These are phyloP conservation scores for Lactarius hengduanensis DNA, from an alignment of 768 basidiomycete species.

Conservation along the genomic window DNA sequence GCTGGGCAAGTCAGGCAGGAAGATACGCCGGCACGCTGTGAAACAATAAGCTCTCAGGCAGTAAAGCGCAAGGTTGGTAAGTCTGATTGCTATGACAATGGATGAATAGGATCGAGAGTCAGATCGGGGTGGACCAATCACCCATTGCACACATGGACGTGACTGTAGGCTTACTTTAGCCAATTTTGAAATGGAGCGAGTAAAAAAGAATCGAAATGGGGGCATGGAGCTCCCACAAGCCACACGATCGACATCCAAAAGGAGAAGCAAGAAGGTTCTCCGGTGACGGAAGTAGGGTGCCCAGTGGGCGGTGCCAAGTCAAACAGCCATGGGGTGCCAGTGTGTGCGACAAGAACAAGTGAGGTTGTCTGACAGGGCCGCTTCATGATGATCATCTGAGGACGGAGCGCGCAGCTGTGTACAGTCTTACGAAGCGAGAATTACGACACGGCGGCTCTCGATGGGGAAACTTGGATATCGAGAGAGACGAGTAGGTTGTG, in stretches of 20 bases:
- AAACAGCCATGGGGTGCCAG: conserved; percentile 9
- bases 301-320: conserved; percentile 10
- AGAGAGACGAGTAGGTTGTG: neutral
- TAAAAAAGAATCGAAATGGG: conserved; percentile 10
- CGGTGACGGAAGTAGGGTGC: conserved; percentile 10
- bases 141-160: neutral
- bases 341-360: neutral
- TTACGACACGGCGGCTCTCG: conserved; percentile 11
- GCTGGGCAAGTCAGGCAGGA: conserved; percentile 13
- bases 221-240: conserved; percentile 5
- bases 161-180: neutral
- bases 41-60: conserved; percentile 3
- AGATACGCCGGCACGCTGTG: conserved; percentile 8
- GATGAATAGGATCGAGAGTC: conserved; percentile 11
- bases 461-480: neutral
- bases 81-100: conserved; percentile 14
- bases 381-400: conserved; percentile 19
- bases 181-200: conserved; percentile 12
- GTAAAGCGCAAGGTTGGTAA: neutral
- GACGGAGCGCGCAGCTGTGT: conserved; percentile 22
- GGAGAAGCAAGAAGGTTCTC: conserved; percentile 3
- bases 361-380: conserved; percentile 14
- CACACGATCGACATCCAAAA: conserved; percentile 19
- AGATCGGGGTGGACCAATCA: neutral
- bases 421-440: conserved; percentile 6